Evolutionary conservation across 164 flowering plant genomes (phyloP).

Genomic region (Hamamelis virginiana): DNA sequence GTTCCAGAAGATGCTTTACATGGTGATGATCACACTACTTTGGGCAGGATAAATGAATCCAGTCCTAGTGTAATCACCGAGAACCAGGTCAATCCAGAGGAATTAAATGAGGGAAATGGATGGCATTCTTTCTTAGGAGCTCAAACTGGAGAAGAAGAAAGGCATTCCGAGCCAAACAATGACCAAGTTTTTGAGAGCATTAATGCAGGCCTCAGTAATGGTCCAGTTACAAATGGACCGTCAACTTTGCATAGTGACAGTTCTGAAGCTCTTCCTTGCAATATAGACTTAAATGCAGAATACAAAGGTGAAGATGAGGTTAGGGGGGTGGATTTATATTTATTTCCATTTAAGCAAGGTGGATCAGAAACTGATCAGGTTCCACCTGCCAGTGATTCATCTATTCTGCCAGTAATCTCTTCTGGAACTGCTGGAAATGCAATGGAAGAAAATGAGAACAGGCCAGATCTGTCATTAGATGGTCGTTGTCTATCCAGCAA

Average conservation of each 20-base stretch:
- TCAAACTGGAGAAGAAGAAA: neutral
- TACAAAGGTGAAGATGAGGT: neutral
- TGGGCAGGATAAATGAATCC: neutral
- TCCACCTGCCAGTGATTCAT: neutral
- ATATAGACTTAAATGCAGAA: neutral
- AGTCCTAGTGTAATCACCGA: neutral
- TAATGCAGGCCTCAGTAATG: neutral
- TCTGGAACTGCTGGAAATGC: neutral
- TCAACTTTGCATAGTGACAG: neutral
- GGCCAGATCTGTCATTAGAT: neutral
- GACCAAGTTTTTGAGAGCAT: neutral
- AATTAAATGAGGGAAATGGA: neutral
- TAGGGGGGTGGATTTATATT: neutral
- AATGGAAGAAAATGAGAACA: neutral
- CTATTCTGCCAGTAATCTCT: neutral
- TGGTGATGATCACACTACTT: neutral
- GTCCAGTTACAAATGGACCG: neutral
- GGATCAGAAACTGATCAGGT: neutral
- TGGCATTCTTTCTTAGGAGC: neutral
- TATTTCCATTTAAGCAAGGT: neutral
- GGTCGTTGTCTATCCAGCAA: neutral
- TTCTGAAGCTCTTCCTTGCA: neutral
- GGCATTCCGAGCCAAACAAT: neutral
- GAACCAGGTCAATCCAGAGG: neutral
- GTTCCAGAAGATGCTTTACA: no score